phyloP scores from a whole-genome alignment of 176 grass and related monocot genomes.

The Thinopyrum elongatum region DNA sequence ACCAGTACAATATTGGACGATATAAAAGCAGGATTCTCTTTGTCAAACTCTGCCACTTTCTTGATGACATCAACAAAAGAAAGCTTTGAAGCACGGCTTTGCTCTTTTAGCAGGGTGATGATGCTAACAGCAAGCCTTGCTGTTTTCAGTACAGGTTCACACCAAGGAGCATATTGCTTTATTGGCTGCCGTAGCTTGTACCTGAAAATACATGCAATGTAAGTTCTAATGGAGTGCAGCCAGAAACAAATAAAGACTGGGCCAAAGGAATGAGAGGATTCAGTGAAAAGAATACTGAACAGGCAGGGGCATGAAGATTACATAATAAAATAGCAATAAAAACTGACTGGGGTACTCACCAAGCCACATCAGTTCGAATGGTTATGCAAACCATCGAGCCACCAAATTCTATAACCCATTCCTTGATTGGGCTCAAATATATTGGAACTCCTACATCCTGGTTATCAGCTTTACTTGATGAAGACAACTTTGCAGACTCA shows the following conservation, averaged over 20 bases:
- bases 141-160: constrained; percentile 88
- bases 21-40: constrained; percentile 61
- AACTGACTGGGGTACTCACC: constrained; percentile 45
- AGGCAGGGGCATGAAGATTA: neutral
- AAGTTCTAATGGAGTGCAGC: constrained; percentile 11
- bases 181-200: constrained; percentile 83
- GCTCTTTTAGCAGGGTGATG: constrained; percentile 89
- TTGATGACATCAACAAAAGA: constrained; percentile 83
- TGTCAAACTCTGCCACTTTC: constrained; percentile 74
- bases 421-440: constrained; percentile 94
- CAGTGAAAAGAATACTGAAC: neutral
- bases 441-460: constrained; percentile 73
- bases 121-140: constrained; percentile 86
- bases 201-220: constrained; percentile 65
- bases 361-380: constrained; percentile 92
- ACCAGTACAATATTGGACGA: constrained; percentile 63
- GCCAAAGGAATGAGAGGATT: neutral
- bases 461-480: constrained; percentile 45
- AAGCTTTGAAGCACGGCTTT: constrained; percentile 85
- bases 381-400: constrained; percentile 93
- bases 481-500: constrained; percentile 41
- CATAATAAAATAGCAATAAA: constrained; percentile 9
- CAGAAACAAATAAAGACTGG: constrained; percentile 13
- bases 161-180: constrained; percentile 92
- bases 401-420: constrained; percentile 98